Evolutionary conservation across 2,329 filamentous ascomycete genomes (phyloP), one percentile per base, ranked within the genome.

Genomic region (Aspergillus clavatus): DNA sequence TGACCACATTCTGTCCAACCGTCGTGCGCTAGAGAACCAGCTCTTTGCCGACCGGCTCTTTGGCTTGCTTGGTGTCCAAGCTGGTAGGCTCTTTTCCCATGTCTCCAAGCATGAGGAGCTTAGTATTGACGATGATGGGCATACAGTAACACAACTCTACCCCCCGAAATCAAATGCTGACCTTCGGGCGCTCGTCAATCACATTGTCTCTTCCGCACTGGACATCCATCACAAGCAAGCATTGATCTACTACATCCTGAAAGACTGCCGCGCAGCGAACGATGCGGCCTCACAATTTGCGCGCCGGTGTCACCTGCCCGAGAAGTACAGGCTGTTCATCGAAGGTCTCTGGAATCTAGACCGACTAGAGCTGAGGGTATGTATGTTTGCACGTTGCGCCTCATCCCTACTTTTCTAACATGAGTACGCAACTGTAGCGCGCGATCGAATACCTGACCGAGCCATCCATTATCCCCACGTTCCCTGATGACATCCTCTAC

Each of bases 291-390:
- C 76, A 5, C 73, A 78, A 27, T 89, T 91, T 55, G 81, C 83
- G 12, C 67, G 70, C 33, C 70, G 71, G 19, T 82, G 81, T 4
- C 82, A 83, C 51, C 75, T 94, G 41, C 87, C 89, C 1, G 75
- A 77, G 44, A 87, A 84, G 54, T 94, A 91, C 65, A 81, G 83
- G 66, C 81, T 87, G 37, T 87, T 90, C 57, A 88, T 93, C 69
- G 82, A 86, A 56, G 89, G 89, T 0, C 70, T 94, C 7, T 94
- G 88, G 87, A 75, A 86, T 57, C 73, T 95, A 63, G 89, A 95
- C 61, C 78, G 80, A 35, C 72, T 82, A 36, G 76, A 88, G 45
- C 89, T 87, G 59, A 71, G 76, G 53, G 82, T 85, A 59, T 5
- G 68, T 48, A 28, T 19, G 14, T 19, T 14, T 16, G 3, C 19